Percentiles rank a stretch among this genome's conserved stretches.
phyloP scores from a whole-genome alignment of 2,329 filamentous ascomycete species.

The Colletotrichum tofieldiae region DNA sequence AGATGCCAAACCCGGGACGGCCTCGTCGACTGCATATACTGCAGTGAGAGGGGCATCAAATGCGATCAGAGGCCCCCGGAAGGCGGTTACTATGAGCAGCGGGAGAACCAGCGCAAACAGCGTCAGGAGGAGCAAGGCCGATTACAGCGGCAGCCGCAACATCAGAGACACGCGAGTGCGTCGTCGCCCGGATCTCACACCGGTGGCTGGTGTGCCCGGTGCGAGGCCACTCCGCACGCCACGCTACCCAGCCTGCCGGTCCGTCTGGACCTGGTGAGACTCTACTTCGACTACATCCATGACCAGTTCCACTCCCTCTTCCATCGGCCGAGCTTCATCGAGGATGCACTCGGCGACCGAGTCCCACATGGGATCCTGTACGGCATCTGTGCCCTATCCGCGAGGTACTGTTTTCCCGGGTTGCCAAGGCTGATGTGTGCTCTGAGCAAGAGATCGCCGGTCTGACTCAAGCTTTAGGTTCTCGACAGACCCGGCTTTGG shows the following conservation, averaged over 20 bases:
- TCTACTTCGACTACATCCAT: constrained; percentile 54
- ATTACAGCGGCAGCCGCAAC: background rate
- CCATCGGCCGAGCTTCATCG: constrained; percentile 49
- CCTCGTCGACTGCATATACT: constrained; percentile 67
- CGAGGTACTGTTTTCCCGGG: constrained; percentile 41
- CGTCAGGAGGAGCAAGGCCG: constrained; percentile 14
- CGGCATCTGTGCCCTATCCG: constrained; percentile 48
- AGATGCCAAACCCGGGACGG: constrained; percentile 40
- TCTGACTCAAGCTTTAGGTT: constrained; percentile 43
- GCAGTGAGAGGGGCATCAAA: constrained; percentile 61
- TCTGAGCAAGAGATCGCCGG: background rate
- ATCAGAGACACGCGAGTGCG: constrained; percentile 12
- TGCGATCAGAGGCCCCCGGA: constrained; percentile 60
- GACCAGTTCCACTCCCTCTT: constrained; percentile 55
- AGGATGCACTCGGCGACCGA: constrained; percentile 46
- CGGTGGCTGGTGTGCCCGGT: constrained; percentile 32
- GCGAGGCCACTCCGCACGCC: constrained; percentile 28
- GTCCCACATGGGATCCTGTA: constrained; percentile 46
- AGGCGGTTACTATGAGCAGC: constrained; percentile 43
- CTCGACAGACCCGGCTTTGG: constrained; percentile 45
- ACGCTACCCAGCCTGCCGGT: constrained; percentile 43
- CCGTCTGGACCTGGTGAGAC: constrained; percentile 49
- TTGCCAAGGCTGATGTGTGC: background rate
- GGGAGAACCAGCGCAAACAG: constrained; percentile 37
- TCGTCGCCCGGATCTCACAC: constrained; percentile 25